phyloP scores from a whole-genome alignment of 1,139 yeast genomes.

The Saccharomyces hybrid region DNA sequence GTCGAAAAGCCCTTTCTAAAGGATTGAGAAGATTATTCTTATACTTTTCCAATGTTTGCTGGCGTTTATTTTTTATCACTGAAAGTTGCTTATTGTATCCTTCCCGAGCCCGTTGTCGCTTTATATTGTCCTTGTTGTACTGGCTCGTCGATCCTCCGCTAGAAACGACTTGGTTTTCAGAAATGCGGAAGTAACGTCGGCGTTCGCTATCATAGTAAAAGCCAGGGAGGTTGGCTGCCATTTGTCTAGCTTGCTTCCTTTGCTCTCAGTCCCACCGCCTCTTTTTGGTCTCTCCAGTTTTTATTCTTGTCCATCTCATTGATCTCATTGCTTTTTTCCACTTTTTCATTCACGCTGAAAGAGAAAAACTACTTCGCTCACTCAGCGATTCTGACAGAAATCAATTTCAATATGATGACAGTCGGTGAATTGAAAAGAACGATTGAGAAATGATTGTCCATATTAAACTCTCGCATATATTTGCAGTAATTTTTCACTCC shows the following conservation, averaged over 20 bases:
- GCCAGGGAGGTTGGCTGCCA: slow-evolving; percentile 38
- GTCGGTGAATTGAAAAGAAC: background rate
- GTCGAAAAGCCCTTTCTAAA: background rate
- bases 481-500: slow-evolving; percentile 19
- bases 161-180: background rate
- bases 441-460: background rate
- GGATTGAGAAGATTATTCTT: background rate
- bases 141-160: background rate
- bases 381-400: background rate
- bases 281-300: background rate
- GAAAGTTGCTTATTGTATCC: background rate
- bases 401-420: too few relatives aligned
- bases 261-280: too few relatives aligned
- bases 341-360: background rate
- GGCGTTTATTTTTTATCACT: background rate
- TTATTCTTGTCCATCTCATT: background rate
- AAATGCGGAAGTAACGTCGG: slow-evolving; percentile 39
- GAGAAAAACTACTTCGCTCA: too few relatives aligned
- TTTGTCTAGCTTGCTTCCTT: background rate
- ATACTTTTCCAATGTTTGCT: background rate
- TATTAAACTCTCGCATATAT: slow-evolving; percentile 14
- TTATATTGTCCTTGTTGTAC: background rate
- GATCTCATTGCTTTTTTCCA: background rate
- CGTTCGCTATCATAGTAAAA: slow-evolving; percentile 40
- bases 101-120: background rate